Percentiles rank a stretch among this genome's conserved stretches.
Evolutionary conservation across 139 green algal genomes (phyloP).

Genomic region (Chlamydomonas incerta): DNA sequence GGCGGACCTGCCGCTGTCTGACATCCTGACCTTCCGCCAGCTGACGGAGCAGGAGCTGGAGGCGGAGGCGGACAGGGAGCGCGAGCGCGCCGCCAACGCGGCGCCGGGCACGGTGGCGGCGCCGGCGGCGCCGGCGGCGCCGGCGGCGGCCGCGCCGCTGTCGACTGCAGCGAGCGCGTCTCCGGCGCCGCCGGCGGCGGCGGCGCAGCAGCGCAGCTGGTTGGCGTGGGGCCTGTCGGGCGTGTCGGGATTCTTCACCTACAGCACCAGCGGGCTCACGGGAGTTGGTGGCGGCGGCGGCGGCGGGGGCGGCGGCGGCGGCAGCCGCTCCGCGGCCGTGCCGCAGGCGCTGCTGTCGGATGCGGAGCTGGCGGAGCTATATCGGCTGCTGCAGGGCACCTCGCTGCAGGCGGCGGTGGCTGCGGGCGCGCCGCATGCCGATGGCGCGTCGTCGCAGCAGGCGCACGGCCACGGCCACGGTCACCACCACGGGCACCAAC

Average conservation of each 20-base stretch:
- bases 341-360: constrained; percentile 3
- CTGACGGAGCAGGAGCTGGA: constrained; percentile 55
- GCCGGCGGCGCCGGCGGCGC: not conserved
- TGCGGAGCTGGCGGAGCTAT: constrained; percentile 39
- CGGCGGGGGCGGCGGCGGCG: not conserved
- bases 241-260: constrained; percentile 48
- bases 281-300: not conserved
- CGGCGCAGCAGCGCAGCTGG: constrained; percentile 54
- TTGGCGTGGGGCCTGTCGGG: constrained; percentile 60
- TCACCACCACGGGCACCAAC: not conserved
- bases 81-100: not conserved
- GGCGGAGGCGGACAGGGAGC: constrained; percentile 27
- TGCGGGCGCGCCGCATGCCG: not conserved
- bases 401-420: constrained; percentile 13
- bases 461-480: not conserved
- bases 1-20: constrained; percentile 50
- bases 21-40: constrained; percentile 61
- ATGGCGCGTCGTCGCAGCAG: not conserved
- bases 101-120: not conserved
- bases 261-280: not conserved
- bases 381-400: constrained; percentile 34
- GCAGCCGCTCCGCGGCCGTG: not conserved
- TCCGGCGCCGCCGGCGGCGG: not conserved
- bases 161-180: no score
- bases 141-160: not conserved